Evolutionary conservation across 2,329 filamentous ascomycete genomes (phyloP).

Genomic region (Stagonosporopsis vannaccii): DNA sequence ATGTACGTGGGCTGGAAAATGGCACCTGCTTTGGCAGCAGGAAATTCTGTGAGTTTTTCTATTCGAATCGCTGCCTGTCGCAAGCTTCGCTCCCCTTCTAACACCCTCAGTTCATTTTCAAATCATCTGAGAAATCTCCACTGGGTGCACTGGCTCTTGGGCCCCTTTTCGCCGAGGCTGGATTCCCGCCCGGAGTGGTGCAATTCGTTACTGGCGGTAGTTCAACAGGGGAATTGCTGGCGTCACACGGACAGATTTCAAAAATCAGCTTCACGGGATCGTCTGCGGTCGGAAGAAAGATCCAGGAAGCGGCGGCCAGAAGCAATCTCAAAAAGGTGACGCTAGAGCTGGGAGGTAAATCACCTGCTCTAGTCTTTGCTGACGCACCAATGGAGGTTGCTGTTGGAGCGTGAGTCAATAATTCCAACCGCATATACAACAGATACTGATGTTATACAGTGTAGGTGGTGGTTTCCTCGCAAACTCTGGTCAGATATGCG

Average conservation of each 20-base stretch:
- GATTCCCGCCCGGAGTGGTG: slow-evolving; percentile 52
- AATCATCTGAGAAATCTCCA: slow-evolving; percentile 40
- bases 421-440: background rate
- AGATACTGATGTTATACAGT: background rate
- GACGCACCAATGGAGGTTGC: slow-evolving; percentile 50
- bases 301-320: slow-evolving; percentile 50
- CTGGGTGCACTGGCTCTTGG: slow-evolving; percentile 35
- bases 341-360: slow-evolving; percentile 57
- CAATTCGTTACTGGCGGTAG: slow-evolving; percentile 44
- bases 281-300: slow-evolving; percentile 46
- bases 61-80: background rate
- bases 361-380: slow-evolving; percentile 54
- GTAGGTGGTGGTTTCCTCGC: background rate
- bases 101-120: slow-evolving; percentile 31
- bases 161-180: slow-evolving; percentile 44
- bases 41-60: slow-evolving; percentile 25
- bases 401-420: background rate
- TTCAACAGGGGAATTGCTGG: slow-evolving; percentile 40
- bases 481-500: background rate
- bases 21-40: slow-evolving; percentile 50
- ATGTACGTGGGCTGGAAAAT: slow-evolving; percentile 76
- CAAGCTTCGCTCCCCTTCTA: background rate
- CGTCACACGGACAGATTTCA: slow-evolving; percentile 51
- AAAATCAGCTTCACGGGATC: slow-evolving; percentile 55
- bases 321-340: slow-evolving; percentile 56